Base-by-base conservation (phyloP, 441 rosid species). In the Gossypium armourianum region DNA sequence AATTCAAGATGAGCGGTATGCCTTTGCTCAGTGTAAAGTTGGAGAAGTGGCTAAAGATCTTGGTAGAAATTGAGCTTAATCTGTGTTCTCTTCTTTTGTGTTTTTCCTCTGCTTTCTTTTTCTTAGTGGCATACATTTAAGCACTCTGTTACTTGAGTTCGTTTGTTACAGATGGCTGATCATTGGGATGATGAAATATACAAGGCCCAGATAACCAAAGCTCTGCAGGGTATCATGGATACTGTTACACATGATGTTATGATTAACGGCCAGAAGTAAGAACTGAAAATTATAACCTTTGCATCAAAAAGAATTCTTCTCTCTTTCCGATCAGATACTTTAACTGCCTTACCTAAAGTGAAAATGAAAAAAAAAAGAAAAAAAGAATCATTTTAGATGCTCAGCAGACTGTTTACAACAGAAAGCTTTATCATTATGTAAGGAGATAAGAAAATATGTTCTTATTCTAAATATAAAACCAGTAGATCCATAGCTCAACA, bases 181-280 rank as follows among this genome's bases (percentile, higher is more conserved):
- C 0, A 54, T 43, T 85, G 77, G 0, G 87, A 84, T 4, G 32
- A 0, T 7, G 92, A 82, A 17, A 8, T 19, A n/a, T 81, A 83
- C 85, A 84, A 64, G 82, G 74, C 95, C 78, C 90, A 86, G 74
- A 92, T 92, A 79, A 80, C 90, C 77, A 89, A 91, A 83, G 77
- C 86, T 77, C 97, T 95, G 26, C 99, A 95, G 76, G 95, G 92
- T 70, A 91, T 92, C 74, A 81, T 92, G 74, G 99, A 95, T 81
- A 87, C 93, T 73, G 81, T 92, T 68, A 83, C 72, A 9, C 84
- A 88, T 68, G 93, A 95, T 83, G 75, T 92, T 58, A 92, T 92
- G 98, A 56, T 65, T 67, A 82, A 86, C 47, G 96, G 96, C 45
- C 83, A 76, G 28, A 86, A 70, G 99, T 91, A 87, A 92, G 98